Base-by-base conservation (phyloP, 2,329 filamentous ascomycete genomes). In the Cercospora brassicicola region DNA sequence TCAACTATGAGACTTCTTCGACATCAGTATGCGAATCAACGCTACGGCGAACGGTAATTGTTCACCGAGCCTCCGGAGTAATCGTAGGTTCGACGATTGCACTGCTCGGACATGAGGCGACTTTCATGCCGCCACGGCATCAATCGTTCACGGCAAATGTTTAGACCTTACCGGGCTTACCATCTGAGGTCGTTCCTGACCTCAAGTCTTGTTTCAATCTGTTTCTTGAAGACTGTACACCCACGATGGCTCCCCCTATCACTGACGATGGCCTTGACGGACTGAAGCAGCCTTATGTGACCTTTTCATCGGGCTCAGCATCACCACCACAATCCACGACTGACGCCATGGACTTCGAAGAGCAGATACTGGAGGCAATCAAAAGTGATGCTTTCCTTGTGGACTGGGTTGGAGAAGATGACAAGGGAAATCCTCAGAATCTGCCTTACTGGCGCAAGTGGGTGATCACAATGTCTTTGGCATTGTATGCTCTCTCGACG, bases 351-450 rank as follows among this genome's bases (percentile, higher is more conserved):
- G 59, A 62, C 9, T 57, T 64, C 28, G 60, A 67, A 42, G 65
- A 64, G 39, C 51, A 56, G 30, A 26, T 67, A 31, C 57, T 67
- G 10, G 51, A 59, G 6, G 45, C 55, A 6, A 67, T 67, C 39
- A 62, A 62, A 10, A 63, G 60, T 53, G 53, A 67, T 23, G 42
- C 65, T 6, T 67, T 63, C 39, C 30, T 69, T 1, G 67, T 69
- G 23, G 67, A 69, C 51, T 69, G 67, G 67, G 53, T 66, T 48
- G 67, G 67, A n/a, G 63, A 36, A 3, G 59, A 66, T 31, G 67
- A 69, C 53, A 65, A 62, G 26, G 67, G 64, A 7, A 66, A 69
- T 20, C 67, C 67, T 28, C 59, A 63, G n/a, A 69, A 69, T 28
- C n/a, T 69, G 8, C 63, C 63, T n/a, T 28, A 59, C 18, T 62